These are phyloP conservation scores for Cercophora samala DNA, from an alignment of 495 filamentous ascomycete genomes.

Conservation along the genomic window DNA sequence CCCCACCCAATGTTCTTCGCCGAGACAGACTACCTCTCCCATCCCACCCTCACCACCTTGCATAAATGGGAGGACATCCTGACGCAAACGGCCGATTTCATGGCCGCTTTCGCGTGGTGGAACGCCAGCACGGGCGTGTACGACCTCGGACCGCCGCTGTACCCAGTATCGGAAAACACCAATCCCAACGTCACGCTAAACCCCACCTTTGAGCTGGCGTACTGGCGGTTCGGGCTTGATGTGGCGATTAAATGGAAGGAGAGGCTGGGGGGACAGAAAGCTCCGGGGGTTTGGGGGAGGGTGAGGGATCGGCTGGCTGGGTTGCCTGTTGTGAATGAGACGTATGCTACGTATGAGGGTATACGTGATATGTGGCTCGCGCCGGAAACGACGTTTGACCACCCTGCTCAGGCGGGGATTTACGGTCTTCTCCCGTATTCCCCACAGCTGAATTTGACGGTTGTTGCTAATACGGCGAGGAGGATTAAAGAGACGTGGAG, in stretches of 20 bases:
- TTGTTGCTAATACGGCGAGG: slow-evolving; percentile 42
- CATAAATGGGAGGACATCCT: slow-evolving; percentile 46
- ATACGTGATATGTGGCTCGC: slow-evolving; percentile 50
- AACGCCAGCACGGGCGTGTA: slow-evolving; percentile 44
- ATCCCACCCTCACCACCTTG: slow-evolving; percentile 37
- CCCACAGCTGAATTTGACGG: slow-evolving; percentile 36
- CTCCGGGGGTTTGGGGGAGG: slow-evolving; percentile 38
- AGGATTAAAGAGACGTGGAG: slow-evolving; percentile 47
- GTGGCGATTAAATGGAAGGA: slow-evolving; percentile 42
- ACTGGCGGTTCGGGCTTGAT: slow-evolving; percentile 51
- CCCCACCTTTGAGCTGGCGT: slow-evolving; percentile 52
- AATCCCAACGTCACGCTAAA: slow-evolving; percentile 50
- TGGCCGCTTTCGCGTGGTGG: slow-evolving; percentile 49
- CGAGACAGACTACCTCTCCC: slow-evolving; percentile 48
- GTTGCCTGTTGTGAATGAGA: slow-evolving; percentile 42
- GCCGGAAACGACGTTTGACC: slow-evolving; percentile 44
- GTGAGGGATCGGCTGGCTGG: slow-evolving; percentile 47
- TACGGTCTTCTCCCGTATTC: slow-evolving; percentile 51
- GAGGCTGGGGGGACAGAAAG: slow-evolving; percentile 33
- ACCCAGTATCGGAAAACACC: slow-evolving; percentile 51
- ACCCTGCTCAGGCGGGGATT: slow-evolving; percentile 49
- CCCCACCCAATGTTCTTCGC: slow-evolving; percentile 54
- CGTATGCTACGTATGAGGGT: slow-evolving; percentile 50
- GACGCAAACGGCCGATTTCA: slow-evolving; percentile 48
- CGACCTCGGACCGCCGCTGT: slow-evolving; percentile 54